phyloP scores from a whole-genome alignment of 2,329 filamentous ascomycete species.

The Calonectria montana region DNA sequence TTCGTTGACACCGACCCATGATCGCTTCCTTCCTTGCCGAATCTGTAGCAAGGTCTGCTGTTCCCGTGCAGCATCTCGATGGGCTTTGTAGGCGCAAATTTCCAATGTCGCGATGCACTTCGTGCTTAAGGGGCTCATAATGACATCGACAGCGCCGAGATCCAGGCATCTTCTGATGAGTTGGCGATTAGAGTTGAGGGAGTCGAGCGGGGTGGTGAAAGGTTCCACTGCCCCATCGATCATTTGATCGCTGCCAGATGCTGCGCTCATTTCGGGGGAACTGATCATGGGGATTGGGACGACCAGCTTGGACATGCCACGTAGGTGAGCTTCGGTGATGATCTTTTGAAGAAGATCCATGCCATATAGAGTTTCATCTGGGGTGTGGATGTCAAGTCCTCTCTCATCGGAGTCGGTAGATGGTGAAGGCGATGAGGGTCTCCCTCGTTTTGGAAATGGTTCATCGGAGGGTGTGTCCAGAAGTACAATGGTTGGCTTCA shows the following conservation, averaged over 20 bases:
- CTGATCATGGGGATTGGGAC: slow-evolving; percentile 67
- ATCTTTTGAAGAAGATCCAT: slow-evolving; percentile 66
- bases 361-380: slow-evolving; percentile 65
- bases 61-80: slow-evolving; percentile 80
- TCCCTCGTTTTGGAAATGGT: slow-evolving; percentile 47
- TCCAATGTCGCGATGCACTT: slow-evolving; percentile 81
- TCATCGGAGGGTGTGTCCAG: slow-evolving; percentile 68
- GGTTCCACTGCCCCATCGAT: slow-evolving; percentile 54
- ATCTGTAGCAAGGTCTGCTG: slow-evolving; percentile 78
- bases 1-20: slow-evolving; percentile 90
- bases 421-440: slow-evolving; percentile 58
- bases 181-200: slow-evolving; percentile 47
- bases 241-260: slow-evolving; percentile 46
- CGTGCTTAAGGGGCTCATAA: slow-evolving; percentile 81
- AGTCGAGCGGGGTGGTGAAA: slow-evolving; percentile 36
- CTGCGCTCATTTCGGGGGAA: slow-evolving; percentile 46
- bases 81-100: slow-evolving; percentile 85
- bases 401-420: slow-evolving; percentile 50
- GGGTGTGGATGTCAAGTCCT: slow-evolving; percentile 54
- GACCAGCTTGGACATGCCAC: slow-evolving; percentile 66
- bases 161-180: slow-evolving; percentile 81
- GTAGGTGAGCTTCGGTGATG: slow-evolving; percentile 67
- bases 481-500: slow-evolving; percentile 68
- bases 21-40: slow-evolving; percentile 83
- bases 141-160: slow-evolving; percentile 86